A percentile compares a stretch with the other conserved stretches of the same genome.
These are phyloP conservation scores for Aspergillus ellipticus DNA, from an alignment of 495 filamentous ascomycete genomes.

Conservation along the genomic window DNA sequence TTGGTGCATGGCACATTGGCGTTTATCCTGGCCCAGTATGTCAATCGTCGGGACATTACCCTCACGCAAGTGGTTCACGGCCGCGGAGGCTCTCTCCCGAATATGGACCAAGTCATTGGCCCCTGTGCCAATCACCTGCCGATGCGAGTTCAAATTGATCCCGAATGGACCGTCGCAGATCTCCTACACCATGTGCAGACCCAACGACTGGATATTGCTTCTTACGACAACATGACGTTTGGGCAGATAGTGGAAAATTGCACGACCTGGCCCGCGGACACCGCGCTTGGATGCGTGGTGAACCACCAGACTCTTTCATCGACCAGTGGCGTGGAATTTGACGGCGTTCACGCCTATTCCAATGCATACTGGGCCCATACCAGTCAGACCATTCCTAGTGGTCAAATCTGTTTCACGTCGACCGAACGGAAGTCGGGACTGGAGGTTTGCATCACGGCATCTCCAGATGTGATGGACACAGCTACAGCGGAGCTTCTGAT, in stretches of 20 bases:
- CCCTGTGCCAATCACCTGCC: conserved; percentile 50
- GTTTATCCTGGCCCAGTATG: conserved; percentile 30
- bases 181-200: conserved; percentile 42
- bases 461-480: neutral
- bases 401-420: neutral
- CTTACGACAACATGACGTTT: conserved; percentile 42
- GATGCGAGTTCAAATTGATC: conserved; percentile 36
- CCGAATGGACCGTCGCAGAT: conserved; percentile 32
- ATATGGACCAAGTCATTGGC: conserved; percentile 41
- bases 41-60: conserved; percentile 31
- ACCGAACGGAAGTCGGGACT: neutral
- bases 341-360: neutral
- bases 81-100: conserved; percentile 40
- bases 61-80: conserved; percentile 44
- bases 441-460: neutral
- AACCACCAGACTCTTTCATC: conserved; percentile 9
- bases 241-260: conserved; percentile 42
- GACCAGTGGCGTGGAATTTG: neutral
- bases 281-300: conserved; percentile 6
- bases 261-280: conserved; percentile 38
- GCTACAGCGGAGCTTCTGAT: neutral
- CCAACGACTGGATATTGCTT: conserved; percentile 40
- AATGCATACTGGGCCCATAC: neutral
- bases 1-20: conserved; percentile 44
- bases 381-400: neutral